These are phyloP conservation scores for Exophiala bonariae DNA, from an alignment of 2,329 filamentous ascomycete species.

Conservation along the genomic window DNA sequence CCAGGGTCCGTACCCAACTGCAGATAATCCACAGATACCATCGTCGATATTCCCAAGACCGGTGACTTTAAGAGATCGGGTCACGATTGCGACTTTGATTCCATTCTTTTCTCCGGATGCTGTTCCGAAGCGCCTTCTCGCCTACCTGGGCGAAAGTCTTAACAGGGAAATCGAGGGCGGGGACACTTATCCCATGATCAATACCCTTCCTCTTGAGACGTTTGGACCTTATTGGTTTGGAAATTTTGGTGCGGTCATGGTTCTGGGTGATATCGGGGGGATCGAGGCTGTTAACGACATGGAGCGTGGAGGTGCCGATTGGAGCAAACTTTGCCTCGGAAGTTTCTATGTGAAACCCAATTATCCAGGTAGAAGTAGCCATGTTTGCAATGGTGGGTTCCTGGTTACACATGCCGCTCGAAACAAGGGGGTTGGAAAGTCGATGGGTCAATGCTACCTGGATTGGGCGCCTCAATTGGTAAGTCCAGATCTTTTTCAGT, in stretches of 20 bases:
- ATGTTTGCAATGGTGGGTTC: slow-evolving; percentile 78
- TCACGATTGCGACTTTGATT: slow-evolving; percentile 79
- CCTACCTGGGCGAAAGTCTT: slow-evolving; percentile 78
- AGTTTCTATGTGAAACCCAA: slow-evolving; percentile 96
- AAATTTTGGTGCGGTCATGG: slow-evolving; percentile 85
- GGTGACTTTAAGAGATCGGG: slow-evolving; percentile 79
- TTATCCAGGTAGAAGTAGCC: slow-evolving; percentile 85
- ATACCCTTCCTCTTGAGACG: slow-evolving; percentile 69
- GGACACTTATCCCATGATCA: slow-evolving; percentile 87
- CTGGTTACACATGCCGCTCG: slow-evolving; percentile 72
- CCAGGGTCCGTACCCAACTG: slow-evolving; percentile 63
- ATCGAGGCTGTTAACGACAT: slow-evolving; percentile 53
- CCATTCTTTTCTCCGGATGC: slow-evolving; percentile 76
- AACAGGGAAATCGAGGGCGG: slow-evolving; percentile 90
- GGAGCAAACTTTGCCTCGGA: slow-evolving; percentile 78
- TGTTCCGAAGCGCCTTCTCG: slow-evolving; percentile 72
- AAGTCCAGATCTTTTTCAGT: slow-evolving; percentile 32
- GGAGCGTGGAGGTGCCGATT: slow-evolving; percentile 63
- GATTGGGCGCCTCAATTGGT: slow-evolving; percentile 71
- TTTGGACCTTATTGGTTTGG: slow-evolving; percentile 89
- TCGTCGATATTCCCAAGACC: slow-evolving; percentile 69
- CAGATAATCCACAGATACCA: slow-evolving; percentile 64
- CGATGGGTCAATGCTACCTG: slow-evolving; percentile 75
- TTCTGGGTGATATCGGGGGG: slow-evolving; percentile 71
- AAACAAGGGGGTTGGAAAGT: slow-evolving; percentile 71